Conservation (phyloP, 768 basidiomycete genomes). For the Sistotremastrum suecicum region DNA sequence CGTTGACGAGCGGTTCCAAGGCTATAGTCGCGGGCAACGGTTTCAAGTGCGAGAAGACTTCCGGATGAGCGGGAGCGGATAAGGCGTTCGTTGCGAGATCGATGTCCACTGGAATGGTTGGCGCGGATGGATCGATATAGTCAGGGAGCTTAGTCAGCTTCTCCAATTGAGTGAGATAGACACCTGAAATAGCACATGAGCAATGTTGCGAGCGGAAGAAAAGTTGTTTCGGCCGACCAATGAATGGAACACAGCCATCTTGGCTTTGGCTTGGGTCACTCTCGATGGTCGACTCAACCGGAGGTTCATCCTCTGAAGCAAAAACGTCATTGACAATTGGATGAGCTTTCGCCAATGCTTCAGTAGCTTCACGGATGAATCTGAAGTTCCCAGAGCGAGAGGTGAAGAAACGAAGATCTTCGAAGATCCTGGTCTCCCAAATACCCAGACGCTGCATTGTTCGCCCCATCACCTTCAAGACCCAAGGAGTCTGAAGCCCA, state of each 20-base stretch:
- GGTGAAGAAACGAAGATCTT: constrained; percentile 55
- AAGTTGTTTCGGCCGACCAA: constrained; percentile 35
- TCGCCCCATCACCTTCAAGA: constrained; percentile 50
- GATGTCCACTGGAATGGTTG: constrained; percentile 50
- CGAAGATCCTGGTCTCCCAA: constrained; percentile 61
- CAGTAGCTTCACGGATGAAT: constrained; percentile 52
- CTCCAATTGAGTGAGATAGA: constrained; percentile 63
- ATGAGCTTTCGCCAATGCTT: constrained; percentile 52
- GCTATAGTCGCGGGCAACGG: constrained; percentile 65
- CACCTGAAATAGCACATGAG: constrained; percentile 27
- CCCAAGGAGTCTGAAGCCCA: constrained; percentile 58
- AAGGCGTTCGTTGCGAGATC: constrained; percentile 50
- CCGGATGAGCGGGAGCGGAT: constrained; percentile 57
- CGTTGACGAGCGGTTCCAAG: constrained; percentile 76
- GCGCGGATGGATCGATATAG: constrained; percentile 71
- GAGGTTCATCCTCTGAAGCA: constrained; percentile 13
- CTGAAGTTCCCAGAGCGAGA: constrained; percentile 56
- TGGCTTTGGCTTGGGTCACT: constrained; percentile 25
- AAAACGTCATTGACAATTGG: constrained; percentile 42
- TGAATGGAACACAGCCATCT: constrained; percentile 66
- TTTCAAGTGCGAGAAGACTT: constrained; percentile 61
- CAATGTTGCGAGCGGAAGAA: background rate
- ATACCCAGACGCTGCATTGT: constrained; percentile 51
- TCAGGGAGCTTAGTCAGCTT: constrained; percentile 58
- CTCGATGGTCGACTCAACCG: constrained; percentile 21